Conservation (phyloP, 2,329 filamentous ascomycete genomes). For the Plectosphaerella plurivora region DNA sequence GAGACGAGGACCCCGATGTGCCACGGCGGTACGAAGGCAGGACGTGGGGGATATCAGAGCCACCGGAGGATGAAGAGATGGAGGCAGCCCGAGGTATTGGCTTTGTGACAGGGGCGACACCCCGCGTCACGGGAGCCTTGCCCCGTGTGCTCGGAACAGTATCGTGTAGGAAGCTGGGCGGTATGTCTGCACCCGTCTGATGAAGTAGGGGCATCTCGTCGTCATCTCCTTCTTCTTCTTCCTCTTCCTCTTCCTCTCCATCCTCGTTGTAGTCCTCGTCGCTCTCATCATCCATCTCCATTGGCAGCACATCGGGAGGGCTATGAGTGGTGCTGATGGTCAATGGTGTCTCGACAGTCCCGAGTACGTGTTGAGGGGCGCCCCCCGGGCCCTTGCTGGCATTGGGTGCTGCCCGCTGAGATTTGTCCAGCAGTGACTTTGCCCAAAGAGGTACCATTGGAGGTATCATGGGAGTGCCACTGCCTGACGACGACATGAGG, state of each 20-base stretch:
- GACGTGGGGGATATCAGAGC: background rate
- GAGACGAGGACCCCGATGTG: too few relatives aligned
- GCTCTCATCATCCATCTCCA: background rate
- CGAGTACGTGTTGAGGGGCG: too few relatives aligned
- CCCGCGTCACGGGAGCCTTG: too few relatives aligned
- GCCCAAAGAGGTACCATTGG: too few relatives aligned
- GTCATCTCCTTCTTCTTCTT: constrained; percentile 1
- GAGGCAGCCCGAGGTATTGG: background rate
- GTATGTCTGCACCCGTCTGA: too few relatives aligned
- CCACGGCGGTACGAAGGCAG: background rate
- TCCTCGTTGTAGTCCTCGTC: constrained; percentile 13
- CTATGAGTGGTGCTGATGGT: background rate
- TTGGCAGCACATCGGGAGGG: background rate
- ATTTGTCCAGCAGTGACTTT: background rate
- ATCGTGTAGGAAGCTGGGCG: too few relatives aligned
- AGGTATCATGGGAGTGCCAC: too few relatives aligned
- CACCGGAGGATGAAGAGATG: background rate
- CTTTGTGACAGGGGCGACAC: too few relatives aligned
- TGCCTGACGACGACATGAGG: too few relatives aligned
- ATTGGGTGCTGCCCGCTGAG: background rate
- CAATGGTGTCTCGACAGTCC: too few relatives aligned
- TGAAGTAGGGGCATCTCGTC: background rate
- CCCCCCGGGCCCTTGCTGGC: background rate
- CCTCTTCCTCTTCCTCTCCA: constrained; percentile 6
- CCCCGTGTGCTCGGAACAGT: too few relatives aligned